Evolutionary conservation across 805 yeast genomes (phyloP).

Genomic region (Ogataea philodendri): DNA sequence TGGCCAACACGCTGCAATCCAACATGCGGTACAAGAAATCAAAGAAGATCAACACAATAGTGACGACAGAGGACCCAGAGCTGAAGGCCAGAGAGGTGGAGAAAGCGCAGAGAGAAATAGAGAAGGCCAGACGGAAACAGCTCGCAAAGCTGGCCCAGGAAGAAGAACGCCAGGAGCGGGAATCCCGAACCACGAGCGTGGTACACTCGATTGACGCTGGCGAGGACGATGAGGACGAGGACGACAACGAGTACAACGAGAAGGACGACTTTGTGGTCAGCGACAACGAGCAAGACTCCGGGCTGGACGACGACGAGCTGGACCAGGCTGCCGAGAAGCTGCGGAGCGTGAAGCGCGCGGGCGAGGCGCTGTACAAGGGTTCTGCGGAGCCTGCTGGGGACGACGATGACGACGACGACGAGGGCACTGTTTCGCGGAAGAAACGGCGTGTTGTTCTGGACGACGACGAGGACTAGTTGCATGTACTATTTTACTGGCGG

Average conservation of each 20-base stretch:
- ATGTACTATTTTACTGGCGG: no score
- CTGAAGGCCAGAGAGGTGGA: slow-evolving; percentile 64
- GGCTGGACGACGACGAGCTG: slow-evolving; percentile 37
- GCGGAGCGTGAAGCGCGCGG: slow-evolving; percentile 52
- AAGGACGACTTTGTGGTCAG: slow-evolving; percentile 38
- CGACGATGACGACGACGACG: slow-evolving; percentile 45
- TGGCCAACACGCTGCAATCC: slow-evolving; percentile 66
- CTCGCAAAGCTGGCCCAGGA: slow-evolving; percentile 51
- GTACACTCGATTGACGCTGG: slow-evolving; percentile 39
- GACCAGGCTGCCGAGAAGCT: slow-evolving; percentile 59
- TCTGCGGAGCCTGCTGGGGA: slow-evolving; percentile 36
- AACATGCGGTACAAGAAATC: slow-evolving; percentile 44
- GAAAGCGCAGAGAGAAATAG: slow-evolving; percentile 60
- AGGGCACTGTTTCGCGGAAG: slow-evolving; percentile 43
- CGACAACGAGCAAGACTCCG: slow-evolving; percentile 35
- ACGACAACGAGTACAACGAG: slow-evolving; percentile 31
- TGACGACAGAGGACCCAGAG: slow-evolving; percentile 64
- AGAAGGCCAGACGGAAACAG: slow-evolving; percentile 63
- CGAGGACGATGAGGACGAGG: slow-evolving; percentile 36
- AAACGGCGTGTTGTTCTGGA: slow-evolving; percentile 50
- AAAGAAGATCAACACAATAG: slow-evolving; percentile 49
- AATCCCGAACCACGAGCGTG: slow-evolving; percentile 14
- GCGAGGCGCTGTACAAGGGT: slow-evolving; percentile 47
- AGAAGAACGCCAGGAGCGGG: slow-evolving; percentile 56
- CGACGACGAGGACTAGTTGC: slow-evolving; percentile 40